Conservation (phyloP, 148 eudicot genomes). For the Vaccinium corymbosum region DNA sequence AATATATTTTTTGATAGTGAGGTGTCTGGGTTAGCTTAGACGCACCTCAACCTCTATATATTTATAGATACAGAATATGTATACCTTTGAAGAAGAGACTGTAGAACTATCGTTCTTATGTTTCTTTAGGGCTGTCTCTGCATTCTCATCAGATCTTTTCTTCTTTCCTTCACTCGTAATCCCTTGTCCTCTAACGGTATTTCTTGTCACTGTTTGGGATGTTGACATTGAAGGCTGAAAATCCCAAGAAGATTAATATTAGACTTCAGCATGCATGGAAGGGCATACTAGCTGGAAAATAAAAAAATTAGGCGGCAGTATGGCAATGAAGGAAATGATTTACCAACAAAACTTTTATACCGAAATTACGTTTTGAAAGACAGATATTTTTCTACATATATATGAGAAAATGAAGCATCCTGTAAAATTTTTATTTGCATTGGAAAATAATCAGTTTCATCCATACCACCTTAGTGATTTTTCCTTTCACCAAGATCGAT, state of each 20-base stretch:
- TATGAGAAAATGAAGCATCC: background rate
- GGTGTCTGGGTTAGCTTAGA: no score
- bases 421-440: background rate
- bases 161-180: slow-evolving; percentile 24
- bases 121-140: slow-evolving; percentile 22
- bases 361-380: background rate
- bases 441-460: background rate
- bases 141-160: slow-evolving; percentile 27
- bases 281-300: background rate
- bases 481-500: background rate
- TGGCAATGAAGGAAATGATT: no score
- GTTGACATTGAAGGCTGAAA: slow-evolving; percentile 20
- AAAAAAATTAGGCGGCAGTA: no score
- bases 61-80: background rate
- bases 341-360: background rate
- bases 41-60: no score
- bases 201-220: slow-evolving; percentile 14
- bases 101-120: slow-evolving; percentile 23
- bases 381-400: background rate
- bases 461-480: background rate
- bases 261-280: background rate
- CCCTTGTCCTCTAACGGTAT: slow-evolving; percentile 20
- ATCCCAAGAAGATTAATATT: background rate
- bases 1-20: no score
- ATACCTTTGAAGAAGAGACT: slow-evolving; percentile 28